Evolutionary conservation across 2,329 filamentous ascomycete species (phyloP).

Genomic region (Claviceps maximensis): DNA sequence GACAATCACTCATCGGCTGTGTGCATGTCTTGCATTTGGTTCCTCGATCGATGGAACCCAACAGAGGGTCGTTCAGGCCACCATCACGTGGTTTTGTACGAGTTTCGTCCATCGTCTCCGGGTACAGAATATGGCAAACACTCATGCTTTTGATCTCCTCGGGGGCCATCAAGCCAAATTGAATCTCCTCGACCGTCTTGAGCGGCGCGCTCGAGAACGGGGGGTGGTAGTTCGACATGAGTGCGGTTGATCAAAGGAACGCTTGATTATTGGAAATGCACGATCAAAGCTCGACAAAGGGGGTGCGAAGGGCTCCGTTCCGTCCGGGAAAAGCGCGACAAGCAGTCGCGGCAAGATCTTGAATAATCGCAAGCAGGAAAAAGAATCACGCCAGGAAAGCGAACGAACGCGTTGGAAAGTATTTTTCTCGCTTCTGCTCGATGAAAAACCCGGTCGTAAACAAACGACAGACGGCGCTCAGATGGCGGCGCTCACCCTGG

Average conservation of each 20-base stretch:
- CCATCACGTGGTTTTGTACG: slow-evolving; percentile 80
- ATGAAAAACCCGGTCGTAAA: slow-evolving; percentile 20
- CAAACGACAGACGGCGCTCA: slow-evolving; percentile 28
- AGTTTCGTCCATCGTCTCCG: slow-evolving; percentile 98
- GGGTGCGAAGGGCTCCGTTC: neutral
- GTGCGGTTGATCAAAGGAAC: slow-evolving; percentile 24
- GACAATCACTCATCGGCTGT: slow-evolving; percentile 90
- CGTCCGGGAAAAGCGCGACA: slow-evolving; percentile 9
- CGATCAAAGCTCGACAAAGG: slow-evolving; percentile 9
- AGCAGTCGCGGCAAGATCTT: neutral
- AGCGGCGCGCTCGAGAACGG: slow-evolving; percentile 87
- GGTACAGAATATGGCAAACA: slow-evolving; percentile 88
- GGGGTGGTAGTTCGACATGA: slow-evolving; percentile 86
- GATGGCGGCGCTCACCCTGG: slow-evolving; percentile 30
- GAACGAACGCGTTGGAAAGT: slow-evolving; percentile 11
- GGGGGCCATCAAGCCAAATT: slow-evolving; percentile 93
- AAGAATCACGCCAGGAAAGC: slow-evolving; percentile 12
- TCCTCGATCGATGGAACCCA: slow-evolving; percentile 91
- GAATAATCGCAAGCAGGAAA: neutral
- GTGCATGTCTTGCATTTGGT: slow-evolving; percentile 95
- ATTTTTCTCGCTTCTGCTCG: slow-evolving; percentile 15
- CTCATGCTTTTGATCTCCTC: slow-evolving; percentile 99
- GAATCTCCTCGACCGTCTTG: slow-evolving; percentile 97
- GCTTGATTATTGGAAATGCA: neutral
- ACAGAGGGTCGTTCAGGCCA: slow-evolving; percentile 87